A percentile compares a stretch with the other conserved stretches of the same genome.
These are phyloP conservation scores for Globisporangium alternatum DNA, from an alignment of 352 stramenopile genomes.

Conservation along the genomic window DNA sequence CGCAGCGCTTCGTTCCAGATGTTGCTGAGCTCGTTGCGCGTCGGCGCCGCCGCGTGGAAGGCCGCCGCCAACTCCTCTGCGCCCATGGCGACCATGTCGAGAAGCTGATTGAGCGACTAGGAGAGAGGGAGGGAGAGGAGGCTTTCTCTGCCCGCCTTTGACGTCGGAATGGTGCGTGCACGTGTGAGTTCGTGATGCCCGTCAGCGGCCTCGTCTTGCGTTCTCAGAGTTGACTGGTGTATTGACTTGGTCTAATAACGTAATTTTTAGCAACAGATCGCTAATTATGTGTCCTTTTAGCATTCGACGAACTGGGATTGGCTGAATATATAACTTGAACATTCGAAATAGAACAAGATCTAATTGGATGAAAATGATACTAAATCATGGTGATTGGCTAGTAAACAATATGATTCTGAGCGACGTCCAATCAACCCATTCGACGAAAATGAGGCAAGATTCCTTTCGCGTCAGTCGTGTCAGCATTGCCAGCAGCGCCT, in stretches of 20 bases:
- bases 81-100: conserved; percentile 4
- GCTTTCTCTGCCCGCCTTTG: neutral
- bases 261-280: neutral
- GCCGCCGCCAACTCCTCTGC: conserved; percentile 8
- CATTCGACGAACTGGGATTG: neutral
- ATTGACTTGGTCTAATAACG: neutral
- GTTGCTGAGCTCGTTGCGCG: conserved; percentile 13
- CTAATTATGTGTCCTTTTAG: neutral
- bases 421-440: conserved; percentile 4
- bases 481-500: too few relatives aligned
- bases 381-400: neutral
- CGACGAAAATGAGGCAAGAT: conserved; percentile 1
- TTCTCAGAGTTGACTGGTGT: conserved; percentile 13
- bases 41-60: conserved; percentile 16
- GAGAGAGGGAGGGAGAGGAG: neutral
- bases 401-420: neutral
- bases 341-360: neutral
- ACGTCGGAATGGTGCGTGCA: neutral
- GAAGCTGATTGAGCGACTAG: neutral
- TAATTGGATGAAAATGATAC: conserved; percentile 6
- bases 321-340: neutral
- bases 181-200: neutral
- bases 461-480: neutral
- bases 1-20: conserved; percentile 15
- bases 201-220: neutral